These are phyloP conservation scores for Xylaria hypoxylon DNA, from an alignment of 2,329 filamentous ascomycete genomes.

Conservation along the genomic window DNA sequence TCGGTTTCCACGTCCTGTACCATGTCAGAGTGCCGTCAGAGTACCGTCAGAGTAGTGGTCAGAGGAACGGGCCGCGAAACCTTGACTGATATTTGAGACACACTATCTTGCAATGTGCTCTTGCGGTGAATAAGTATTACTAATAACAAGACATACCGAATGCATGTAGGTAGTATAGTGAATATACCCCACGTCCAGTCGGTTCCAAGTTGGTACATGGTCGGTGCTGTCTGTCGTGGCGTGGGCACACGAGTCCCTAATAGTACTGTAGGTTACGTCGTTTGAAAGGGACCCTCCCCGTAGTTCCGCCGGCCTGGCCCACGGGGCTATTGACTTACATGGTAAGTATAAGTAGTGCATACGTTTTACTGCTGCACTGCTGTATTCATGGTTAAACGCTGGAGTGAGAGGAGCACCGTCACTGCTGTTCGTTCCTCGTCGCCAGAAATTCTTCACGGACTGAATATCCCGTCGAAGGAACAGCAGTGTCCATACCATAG, in stretches of 20 bases:
- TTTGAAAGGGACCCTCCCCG: constrained; percentile 24
- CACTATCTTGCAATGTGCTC: not conserved
- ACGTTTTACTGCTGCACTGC: not conserved
- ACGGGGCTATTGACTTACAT: constrained; percentile 21
- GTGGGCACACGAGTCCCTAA: constrained; percentile 8
- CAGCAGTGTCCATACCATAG: constrained; percentile 1
- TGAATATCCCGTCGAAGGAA: not conserved
- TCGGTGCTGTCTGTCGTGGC: not conserved
- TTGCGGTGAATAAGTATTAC: not conserved
- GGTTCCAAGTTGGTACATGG: not conserved
- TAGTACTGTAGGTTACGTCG: too few species aligned
- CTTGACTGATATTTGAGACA: constrained; percentile 19
- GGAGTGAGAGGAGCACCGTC: not conserved
- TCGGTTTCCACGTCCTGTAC: too few species aligned
- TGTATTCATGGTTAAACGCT: not conserved
- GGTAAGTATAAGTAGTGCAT: too few species aligned
- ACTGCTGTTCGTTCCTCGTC: too few species aligned
- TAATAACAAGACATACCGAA: not conserved
- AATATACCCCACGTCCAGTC: constrained; percentile 10
- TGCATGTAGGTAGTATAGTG: not conserved
- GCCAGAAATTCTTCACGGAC: not conserved
- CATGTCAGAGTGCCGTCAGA: too few species aligned
- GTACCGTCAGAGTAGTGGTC: not conserved
- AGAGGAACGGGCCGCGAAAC: constrained; percentile 34
- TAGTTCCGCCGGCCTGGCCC: constrained; percentile 31